These are phyloP conservation scores for Mytilinidion resinicola DNA, from an alignment of 495 filamentous ascomycete species.

Conservation along the genomic window DNA sequence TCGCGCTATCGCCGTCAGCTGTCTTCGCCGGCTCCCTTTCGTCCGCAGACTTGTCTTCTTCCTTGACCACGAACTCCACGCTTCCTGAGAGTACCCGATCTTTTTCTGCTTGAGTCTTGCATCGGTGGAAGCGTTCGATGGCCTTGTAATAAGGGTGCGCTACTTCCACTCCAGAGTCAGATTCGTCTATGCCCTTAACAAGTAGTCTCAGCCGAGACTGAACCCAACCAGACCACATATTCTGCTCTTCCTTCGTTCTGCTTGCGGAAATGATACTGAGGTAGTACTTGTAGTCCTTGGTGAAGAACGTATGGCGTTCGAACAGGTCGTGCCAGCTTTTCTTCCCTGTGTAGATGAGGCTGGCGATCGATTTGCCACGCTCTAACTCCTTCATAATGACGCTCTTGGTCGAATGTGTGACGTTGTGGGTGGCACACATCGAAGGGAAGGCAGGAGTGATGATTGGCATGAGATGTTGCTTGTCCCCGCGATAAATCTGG, in stretches of 20 bases:
- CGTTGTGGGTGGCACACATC: slow-evolving; percentile 94
- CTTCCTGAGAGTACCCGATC: slow-evolving; percentile 65
- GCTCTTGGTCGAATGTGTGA: slow-evolving; percentile 74
- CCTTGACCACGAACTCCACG: slow-evolving; percentile 57
- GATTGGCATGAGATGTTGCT: slow-evolving; percentile 88
- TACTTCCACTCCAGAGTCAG: slow-evolving; percentile 61
- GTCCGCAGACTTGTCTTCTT: slow-evolving; percentile 28
- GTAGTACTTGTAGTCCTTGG: slow-evolving; percentile 87
- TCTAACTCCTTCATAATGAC: slow-evolving; percentile 78
- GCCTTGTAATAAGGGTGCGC: slow-evolving; percentile 91
- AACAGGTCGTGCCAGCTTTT: slow-evolving; percentile 83
- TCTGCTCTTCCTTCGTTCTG: slow-evolving; percentile 75
- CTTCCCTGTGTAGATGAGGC: slow-evolving; percentile 69
- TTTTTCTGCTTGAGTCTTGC: slow-evolving; percentile 63
- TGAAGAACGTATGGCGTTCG: slow-evolving; percentile 83
- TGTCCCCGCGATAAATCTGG: slow-evolving; percentile 73
- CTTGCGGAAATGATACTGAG: slow-evolving; percentile 81
- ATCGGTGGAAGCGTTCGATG: slow-evolving; percentile 72
- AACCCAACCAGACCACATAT: slow-evolving; percentile 82
- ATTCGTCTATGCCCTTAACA: slow-evolving; percentile 70
- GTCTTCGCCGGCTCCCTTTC: slow-evolving; percentile 49
- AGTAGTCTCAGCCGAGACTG: slow-evolving; percentile 87
- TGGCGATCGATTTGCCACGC: slow-evolving; percentile 68
- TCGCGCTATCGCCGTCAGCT: slow-evolving; percentile 27
- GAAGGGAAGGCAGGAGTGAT: slow-evolving; percentile 92